Percentiles rank a stretch among this genome's conserved stretches.
Conservation (phyloP, 169 alveolate genomes). For the Theileria annulata region DNA sequence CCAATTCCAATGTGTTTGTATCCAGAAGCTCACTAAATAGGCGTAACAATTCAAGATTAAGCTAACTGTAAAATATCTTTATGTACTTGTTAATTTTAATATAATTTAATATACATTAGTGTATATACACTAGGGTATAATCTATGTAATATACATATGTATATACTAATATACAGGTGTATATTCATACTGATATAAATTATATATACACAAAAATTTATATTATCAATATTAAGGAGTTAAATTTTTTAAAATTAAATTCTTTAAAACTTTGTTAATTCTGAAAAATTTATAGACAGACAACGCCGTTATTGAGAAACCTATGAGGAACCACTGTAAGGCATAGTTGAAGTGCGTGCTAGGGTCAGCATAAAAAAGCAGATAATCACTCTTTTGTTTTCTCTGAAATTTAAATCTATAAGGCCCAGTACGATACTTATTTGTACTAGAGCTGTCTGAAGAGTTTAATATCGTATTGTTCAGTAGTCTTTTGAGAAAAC, state of each 20-base stretch:
- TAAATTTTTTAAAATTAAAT: constrained; percentile 13
- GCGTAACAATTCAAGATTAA: constrained; percentile 3
- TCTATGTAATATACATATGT: neutral
- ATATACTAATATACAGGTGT: neutral
- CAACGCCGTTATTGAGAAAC: constrained; percentile 67
- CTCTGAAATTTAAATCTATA: constrained; percentile 67
- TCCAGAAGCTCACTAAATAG: constrained; percentile 12
- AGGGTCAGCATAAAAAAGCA: constrained; percentile 86
- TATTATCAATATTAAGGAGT: neutral
- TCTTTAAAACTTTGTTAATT: constrained; percentile 12
- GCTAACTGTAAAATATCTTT: neutral
- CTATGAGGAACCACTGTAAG: constrained; percentile 84
- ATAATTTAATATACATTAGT: neutral
- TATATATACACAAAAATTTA: neutral
- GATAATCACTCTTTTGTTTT: constrained; percentile 79
- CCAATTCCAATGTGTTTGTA: neutral
- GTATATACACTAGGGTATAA: neutral
- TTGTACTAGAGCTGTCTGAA: neutral
- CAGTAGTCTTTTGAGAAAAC: constrained; percentile 8
- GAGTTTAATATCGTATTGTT: neutral
- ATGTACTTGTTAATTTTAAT: neutral
- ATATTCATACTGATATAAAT: neutral
- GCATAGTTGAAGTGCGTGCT: constrained; percentile 88
- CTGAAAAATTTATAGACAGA: constrained; percentile 66
- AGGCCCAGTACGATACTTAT: constrained; percentile 21